Evolutionary conservation across 1,284 basidiomycete species (phyloP), one percentile per base, ranked within the genome.

Genomic region (Cutaneotrichosporon arboriforme): DNA sequence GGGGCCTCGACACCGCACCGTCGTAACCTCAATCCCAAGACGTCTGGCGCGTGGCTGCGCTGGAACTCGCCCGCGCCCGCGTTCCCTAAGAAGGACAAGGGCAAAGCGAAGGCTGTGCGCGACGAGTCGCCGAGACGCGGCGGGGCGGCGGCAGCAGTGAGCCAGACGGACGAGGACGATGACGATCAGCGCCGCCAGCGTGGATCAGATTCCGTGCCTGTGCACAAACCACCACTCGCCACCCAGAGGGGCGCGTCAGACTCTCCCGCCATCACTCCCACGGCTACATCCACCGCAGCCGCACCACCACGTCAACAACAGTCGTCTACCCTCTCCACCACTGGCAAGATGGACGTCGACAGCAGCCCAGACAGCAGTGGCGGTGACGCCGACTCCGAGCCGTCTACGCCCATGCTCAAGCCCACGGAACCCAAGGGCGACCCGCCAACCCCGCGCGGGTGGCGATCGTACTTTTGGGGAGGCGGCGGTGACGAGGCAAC

Each of bases 21-120:
- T 5, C 26, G 26, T 31, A 31, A 31, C 13, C 46, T 71, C 13
- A 70, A 71, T 40, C 67, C 69, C 13, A 73, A 73, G 55, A 17
- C 49, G 7, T 68, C 65, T 0, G 62, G 50, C 7, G 64, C 66
- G 23, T 73, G 71, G 71, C 43, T 69, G 14, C 56, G 66, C 18
- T 73, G 71, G 71, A 65, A 64, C 41, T 60, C 61, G 8, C 65
- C 65, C 4, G 52, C 67, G 1, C 65, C 67, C 7, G 55, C 65
- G 3, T 72, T 70, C 36, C 68, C 69, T 5, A 62, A 34, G 50
- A 66, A 61, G 51, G 63, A 60, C 14, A 69, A 70, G 50, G 67
- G 66, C n/a, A 72, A 69, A 51, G 64, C 49, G 15, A 31, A 10
- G 10, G 26, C 26, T 31, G 26, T 31, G 26, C 57, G 49, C 31